Evolutionary conservation across 73 alveolate genomes (phyloP), one percentile per base, ranked within the genome.

Genomic region (Effrenium voratum): DNA sequence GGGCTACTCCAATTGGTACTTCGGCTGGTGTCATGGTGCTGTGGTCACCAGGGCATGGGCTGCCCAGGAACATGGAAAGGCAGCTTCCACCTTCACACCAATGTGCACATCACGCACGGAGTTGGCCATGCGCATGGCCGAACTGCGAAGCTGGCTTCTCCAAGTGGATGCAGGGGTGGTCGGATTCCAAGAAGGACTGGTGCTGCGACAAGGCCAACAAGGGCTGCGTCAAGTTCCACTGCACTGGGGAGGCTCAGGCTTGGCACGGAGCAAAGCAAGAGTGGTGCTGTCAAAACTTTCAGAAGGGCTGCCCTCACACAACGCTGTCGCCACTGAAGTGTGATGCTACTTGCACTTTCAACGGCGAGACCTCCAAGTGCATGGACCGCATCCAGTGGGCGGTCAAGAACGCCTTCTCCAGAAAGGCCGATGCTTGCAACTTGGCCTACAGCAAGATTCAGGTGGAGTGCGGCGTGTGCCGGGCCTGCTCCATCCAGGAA

Each of bases 111-210:
- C 49, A 73, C 38, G 45, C 38, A 38, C 24, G 83, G 83, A 26
- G 81, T 86, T 24, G 94, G 94, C 19, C 94, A 86, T 41, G 94
- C 94, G 24, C 43, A 52, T 0, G 94, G 94, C 8, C 94, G 80
- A 36, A 90, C 59, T 90, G 97, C 60, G n/a, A 36, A 2, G 97
- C 97, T 34, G 97, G 97, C 77, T 90, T 90, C 88, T 90, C 97
- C 73, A 66, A 70, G 41, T 90, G 97, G 97, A 66, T 90, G 88
- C 75, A 66, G 26, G 97, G 88, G 44, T 70, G 97, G 97, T 68
- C 77, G 43, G 97, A 19, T 57, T 90, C 97, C 87, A 90, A 90
- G 97, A 90, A 90, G 88, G 97, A 70, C 60, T 90, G 97, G 97
- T 90, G 97, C 97, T 90, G 97, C 97, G 5, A 26, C n/a, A n/a